These are phyloP conservation scores for Entomortierella beljakovae DNA, from an alignment of 192 early-diverging fungal species.

Conservation along the genomic window DNA sequence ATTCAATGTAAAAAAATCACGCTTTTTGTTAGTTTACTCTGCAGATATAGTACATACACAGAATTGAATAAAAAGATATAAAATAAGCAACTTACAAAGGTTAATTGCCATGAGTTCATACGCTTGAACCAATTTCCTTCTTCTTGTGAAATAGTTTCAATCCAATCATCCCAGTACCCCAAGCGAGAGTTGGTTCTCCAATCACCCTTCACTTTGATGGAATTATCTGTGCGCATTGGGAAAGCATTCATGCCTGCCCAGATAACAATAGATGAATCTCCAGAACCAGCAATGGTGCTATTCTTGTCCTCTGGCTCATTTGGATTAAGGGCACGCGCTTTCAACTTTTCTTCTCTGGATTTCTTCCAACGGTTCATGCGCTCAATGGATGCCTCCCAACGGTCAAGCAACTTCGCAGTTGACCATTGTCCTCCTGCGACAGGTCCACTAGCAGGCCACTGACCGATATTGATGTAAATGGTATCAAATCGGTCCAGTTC, in stretches of 20 bases:
- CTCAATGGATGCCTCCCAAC: slow-evolving; percentile 17
- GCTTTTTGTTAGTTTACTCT: not conserved
- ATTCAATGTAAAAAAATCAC: not conserved
- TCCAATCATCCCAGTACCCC: slow-evolving; percentile 47
- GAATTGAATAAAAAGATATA: not conserved
- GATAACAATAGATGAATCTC: slow-evolving; percentile 15
- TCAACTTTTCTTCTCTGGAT: slow-evolving; percentile 4
- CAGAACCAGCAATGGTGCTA: slow-evolving; percentile 2
- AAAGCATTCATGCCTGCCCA: slow-evolving; percentile 49
- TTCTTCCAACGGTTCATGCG: slow-evolving; percentile 25
- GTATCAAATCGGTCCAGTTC: slow-evolving; percentile 31
- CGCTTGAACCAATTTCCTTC: slow-evolving; percentile 34
- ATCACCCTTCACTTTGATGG: slow-evolving; percentile 28
- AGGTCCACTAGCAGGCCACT: slow-evolving; percentile 45
- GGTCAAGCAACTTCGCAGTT: slow-evolving; percentile 29
- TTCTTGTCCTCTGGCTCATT: not conserved
- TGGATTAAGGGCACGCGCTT: not conserved
- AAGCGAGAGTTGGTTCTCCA: slow-evolving; percentile 40
- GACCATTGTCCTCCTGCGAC: slow-evolving; percentile 35
- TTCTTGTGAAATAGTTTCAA: slow-evolving; percentile 28
- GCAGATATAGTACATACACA: not conserved
- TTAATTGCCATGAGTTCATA: slow-evolving; percentile 42
- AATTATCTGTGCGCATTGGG: slow-evolving; percentile 29
- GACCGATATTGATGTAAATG: slow-evolving; percentile 34
- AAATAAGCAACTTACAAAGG: slow-evolving; percentile 39